Base-by-base conservation (phyloP, 257 asterid species). In the Fraxinus americana region DNA sequence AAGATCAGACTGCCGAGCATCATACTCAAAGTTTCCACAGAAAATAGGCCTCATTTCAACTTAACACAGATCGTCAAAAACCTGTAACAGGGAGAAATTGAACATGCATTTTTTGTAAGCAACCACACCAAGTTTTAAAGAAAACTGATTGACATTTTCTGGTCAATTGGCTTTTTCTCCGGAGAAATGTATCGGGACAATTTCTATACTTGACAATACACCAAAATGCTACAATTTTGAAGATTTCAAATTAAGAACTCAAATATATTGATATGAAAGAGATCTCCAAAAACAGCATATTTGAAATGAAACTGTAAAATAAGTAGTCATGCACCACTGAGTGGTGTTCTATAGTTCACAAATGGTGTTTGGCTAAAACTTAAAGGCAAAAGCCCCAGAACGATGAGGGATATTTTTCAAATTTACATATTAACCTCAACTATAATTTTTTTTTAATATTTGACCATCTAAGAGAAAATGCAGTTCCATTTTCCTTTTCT, bases 11-110 rank as follows among this genome's bases (percentile, higher is more conserved):
- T 92, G 96, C 50, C 97, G 89, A 78, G 97, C 93, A 77, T 90
- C 97, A 78, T 77, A 89, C 76, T 92, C 96, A 70, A 92, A 90
- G 80, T 92, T 92, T 0, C 96, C 97, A 73, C 97, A 90, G 86
- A 92, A 92, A 85, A 92, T 86, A 25, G 97, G 85, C 91, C 83
- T 89, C 97, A 92, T 92, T 71, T 77, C 75, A 68, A 81, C 76
- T 80, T 70, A 80, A 84, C 16, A 9, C 71, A 59, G 77, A 41
- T 78, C 19, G 36, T 57, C 39, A 17, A 67, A 39, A 35, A 57
- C 79, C 84, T 83, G 71, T 61, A 78, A 68, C 8, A n/a, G 71
- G 7, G 67, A 59, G 29, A 81, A 23, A 38, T 7, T 70, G 59
- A 77, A 14, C 45, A 13, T 13, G 52, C 68, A 77, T 8, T 59